A percentile compares a stretch with the other conserved stretches of the same genome.
Evolutionary conservation across 441 rosid species (phyloP).

Genomic region (Pelargonium citronellum): DNA sequence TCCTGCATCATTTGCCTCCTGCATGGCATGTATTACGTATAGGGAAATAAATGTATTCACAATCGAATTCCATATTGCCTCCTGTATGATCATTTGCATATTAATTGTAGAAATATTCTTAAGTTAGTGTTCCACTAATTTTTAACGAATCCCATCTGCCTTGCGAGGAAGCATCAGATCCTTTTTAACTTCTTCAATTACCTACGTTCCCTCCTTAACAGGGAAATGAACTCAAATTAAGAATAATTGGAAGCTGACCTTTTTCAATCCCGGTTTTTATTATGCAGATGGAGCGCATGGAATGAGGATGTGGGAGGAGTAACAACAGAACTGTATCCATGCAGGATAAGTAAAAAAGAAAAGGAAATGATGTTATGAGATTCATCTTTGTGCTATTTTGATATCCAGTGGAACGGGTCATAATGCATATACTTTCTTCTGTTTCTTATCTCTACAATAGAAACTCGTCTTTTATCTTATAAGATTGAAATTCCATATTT

Average conservation of each 20-base stretch:
- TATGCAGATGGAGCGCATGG: constrained; percentile 79
- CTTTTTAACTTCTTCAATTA: not conserved
- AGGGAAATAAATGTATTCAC: no score
- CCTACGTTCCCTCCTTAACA: not conserved
- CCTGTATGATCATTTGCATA: not conserved
- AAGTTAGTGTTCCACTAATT: not conserved
- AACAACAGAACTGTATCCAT: constrained; percentile 15
- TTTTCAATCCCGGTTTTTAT: not conserved
- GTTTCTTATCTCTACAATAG: not conserved
- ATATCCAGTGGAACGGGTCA: constrained; percentile 14
- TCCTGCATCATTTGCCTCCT: not conserved
- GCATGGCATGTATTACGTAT: no score
- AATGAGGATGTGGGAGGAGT: constrained; percentile 32
- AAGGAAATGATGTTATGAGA: not conserved
- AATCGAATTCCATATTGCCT: no score
- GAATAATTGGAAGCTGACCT: not conserved
- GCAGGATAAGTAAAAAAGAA: not conserved
- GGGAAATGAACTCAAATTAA: not conserved
- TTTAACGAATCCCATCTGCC: no score
- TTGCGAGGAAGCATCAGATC: not conserved
- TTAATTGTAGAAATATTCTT: not conserved
- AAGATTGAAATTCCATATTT: no score
- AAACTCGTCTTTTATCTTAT: no score
- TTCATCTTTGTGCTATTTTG: constrained; percentile 3
- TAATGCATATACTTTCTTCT: constrained; percentile 5